Evolutionary conservation across 169 alveolate species (phyloP), one percentile per base, ranked within the genome.

Genomic region (Plasmodium vinckei): DNA sequence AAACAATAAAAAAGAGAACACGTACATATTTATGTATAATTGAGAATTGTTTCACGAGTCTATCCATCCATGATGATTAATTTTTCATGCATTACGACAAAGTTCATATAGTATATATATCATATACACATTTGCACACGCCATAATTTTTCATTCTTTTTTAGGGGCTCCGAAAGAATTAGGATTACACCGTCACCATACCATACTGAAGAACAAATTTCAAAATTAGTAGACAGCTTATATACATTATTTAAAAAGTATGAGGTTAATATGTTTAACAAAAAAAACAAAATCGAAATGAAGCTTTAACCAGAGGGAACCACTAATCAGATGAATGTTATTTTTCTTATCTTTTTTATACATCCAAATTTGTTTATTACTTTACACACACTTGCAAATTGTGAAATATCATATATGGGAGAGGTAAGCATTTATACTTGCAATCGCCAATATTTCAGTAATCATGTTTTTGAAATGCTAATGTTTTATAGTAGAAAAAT

Each of bases 171-270:
- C 51, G 98, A 96, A 88, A 87, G 95, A 10, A 87, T 96, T 25
- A 89, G 98, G 70, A 71, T 95, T 60, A 94, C 96, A 17, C 98
- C 98, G 21, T 92, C 96, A 33, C 98, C 98, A 13, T 73, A 89
- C 27, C 98, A 96, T 87, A 87, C 95, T 13, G 93, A 84, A 53
- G 94, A 94, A 19, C 95, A 93, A 88, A 87, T 95, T 67, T 94
- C 87, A 13, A 88, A 93, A 13, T 89, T 96, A 47, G 94, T 92
- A 13, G 69, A 68, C 15, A 82, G 90, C 51, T 46, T 82, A 21
- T 82, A 82, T 53, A 15, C 21, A 47, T 59, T 82, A 27, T 82
- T 82, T 42, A 82, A 82, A 57, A 82, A 67, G 25, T 67, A 82
- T 33, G 67, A 68, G 59, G 90, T 82, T 7, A 82, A 82, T 57